phyloP scores from a whole-genome alignment of 2,329 filamentous ascomycete genomes.

The Huntiella moniliformis region DNA sequence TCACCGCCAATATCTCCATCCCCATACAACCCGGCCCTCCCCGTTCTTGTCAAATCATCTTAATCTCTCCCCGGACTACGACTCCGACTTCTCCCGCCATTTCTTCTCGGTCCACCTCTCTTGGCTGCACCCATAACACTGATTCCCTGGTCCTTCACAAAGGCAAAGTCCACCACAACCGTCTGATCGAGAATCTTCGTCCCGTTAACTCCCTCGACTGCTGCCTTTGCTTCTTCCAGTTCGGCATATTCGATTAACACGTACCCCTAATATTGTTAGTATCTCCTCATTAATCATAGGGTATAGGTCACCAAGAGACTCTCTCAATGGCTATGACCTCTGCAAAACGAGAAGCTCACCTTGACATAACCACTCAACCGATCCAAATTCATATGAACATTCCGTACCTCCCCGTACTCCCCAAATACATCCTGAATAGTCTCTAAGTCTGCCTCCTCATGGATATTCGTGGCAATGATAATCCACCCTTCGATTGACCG shows the following conservation, averaged over 20 bases:
- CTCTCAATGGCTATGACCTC: too few species aligned
- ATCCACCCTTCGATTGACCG: constrained; percentile 85
- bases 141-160: constrained; percentile 47
- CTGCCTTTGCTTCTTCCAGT: constrained; percentile 59
- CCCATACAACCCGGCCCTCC: too few species aligned
- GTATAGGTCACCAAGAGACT: not conserved
- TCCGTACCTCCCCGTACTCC: constrained; percentile 75
- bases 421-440: constrained; percentile 64
- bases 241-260: constrained; percentile 72
- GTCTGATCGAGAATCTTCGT: constrained; percentile 68
- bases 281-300: not conserved
- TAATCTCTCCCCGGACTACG: constrained; percentile 20
- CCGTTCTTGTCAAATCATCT: not conserved
- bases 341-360: constrained; percentile 25
- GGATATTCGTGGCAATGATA: constrained; percentile 68
- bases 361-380: constrained; percentile 72
- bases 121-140: constrained; percentile 20
- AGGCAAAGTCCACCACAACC: constrained; percentile 65
- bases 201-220: constrained; percentile 60
- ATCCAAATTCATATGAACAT: constrained; percentile 67
- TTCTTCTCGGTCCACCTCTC: constrained; percentile 16
- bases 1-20: not conserved
- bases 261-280: constrained; percentile 43
- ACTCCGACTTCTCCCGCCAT: constrained; percentile 27
- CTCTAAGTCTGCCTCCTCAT: constrained; percentile 75